Evolutionary conservation across 1,139 yeast species (phyloP), one percentile per base, ranked within the genome.

Genomic region (Protomyces arabidopsidicola): DNA sequence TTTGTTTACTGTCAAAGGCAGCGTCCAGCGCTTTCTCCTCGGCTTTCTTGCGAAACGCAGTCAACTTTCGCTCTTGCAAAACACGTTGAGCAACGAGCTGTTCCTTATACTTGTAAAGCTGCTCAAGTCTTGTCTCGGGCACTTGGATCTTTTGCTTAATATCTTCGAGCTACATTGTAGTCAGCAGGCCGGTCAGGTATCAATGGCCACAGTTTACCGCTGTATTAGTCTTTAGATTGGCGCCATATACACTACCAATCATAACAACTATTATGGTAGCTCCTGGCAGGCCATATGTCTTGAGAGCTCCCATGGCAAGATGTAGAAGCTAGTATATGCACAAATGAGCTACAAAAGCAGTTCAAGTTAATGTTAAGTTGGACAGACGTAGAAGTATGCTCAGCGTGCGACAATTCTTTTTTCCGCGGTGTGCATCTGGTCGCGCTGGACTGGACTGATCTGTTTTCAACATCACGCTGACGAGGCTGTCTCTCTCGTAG

Each of bases 191-290:
- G 31, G 8, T 3, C 8, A 27, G 6, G 16, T 3, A 36, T 9
- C 42, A 12, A 9, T 5, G 42, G 16, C 14, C 4, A 5, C 16
- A 36, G 1, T 36, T 36, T 36, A 42, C 48, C 48, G 45, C 53
- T 2, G 38, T 20, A 27, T 50, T 31, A 10, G 52, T 20, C 52
- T 58, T 58, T 4, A 58, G 52, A 34, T 39, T 52, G 14, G 62
- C 62, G 14, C 62, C 62, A 35, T 58, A 58, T 52, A 58, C 31
- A 9, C 56, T 51, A 42, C 62, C 62, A 42, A 52, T 48, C 31
- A 50, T 38, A 53, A 58, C 62, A 42, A 58, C 45, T 52, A 58
- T 16, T 42, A 58, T 58, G 45, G 53, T 45, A 1, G 56, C 53
- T 12, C 56, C 38, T 5, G 62, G 62, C 22, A 51, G 45, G 31